Evolutionary conservation across 495 filamentous ascomycete species (phyloP).

Genomic region (Xylaria curta): DNA sequence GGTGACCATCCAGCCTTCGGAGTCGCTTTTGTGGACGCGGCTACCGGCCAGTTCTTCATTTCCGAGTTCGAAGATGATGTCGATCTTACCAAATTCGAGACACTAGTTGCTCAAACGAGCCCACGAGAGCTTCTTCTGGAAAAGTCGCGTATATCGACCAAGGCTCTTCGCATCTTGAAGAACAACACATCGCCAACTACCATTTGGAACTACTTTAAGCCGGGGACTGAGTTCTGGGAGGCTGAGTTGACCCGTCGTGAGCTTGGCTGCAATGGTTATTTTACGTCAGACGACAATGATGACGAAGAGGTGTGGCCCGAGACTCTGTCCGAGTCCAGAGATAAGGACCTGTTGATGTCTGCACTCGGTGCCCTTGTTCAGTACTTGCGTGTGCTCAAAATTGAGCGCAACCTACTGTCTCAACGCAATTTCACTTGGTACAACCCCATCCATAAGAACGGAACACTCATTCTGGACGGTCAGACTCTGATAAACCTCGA

Average conservation of each 20-base stretch:
- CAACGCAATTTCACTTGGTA: conserved; percentile 93
- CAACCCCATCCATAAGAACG: conserved; percentile 90
- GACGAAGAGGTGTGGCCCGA: conserved; percentile 78
- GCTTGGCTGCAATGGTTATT: conserved; percentile 83
- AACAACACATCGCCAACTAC: conserved; percentile 93
- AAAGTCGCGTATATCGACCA: conserved; percentile 82
- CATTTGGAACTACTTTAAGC: conserved; percentile 93
- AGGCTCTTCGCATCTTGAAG: conserved; percentile 91
- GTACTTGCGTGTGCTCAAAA: conserved; percentile 86
- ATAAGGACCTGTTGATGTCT: conserved; percentile 88
- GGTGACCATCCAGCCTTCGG: conserved; percentile 86
- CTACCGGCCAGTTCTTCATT: conserved; percentile 93
- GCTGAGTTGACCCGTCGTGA: conserved; percentile 82
- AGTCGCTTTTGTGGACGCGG: conserved; percentile 92
- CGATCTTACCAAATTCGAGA: conserved; percentile 97
- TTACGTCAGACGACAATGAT: conserved; percentile 66
- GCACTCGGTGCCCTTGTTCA: conserved; percentile 88
- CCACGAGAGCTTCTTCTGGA: conserved; percentile 91
- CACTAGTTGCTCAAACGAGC: conserved; percentile 89
- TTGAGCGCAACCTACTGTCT: conserved; percentile 85
- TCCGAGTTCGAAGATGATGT: conserved; percentile 91
- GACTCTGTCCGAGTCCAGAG: conserved; percentile 71
- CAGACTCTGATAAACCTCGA: conserved; percentile 98
- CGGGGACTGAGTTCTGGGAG: conserved; percentile 90
- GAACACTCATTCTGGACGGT: conserved; percentile 91